phyloP scores from a whole-genome alignment of 2,329 filamentous ascomycete genomes.

The Apiospora marii region DNA sequence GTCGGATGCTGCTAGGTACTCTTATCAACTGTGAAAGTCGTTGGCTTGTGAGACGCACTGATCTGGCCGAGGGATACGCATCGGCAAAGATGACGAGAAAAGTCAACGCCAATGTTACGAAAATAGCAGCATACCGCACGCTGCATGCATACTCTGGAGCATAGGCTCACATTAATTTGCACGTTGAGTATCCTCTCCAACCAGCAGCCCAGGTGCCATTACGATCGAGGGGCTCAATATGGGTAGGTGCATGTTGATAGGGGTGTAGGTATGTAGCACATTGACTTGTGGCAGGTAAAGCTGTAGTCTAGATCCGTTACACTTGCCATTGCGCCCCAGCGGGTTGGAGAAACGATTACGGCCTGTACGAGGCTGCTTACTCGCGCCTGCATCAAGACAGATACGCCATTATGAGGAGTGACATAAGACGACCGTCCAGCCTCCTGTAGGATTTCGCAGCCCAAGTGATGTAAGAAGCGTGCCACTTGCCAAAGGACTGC shows the following conservation, averaged over 20 bases:
- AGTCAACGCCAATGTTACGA: constrained; percentile 1
- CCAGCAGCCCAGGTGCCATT: background rate
- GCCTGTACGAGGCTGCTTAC: constrained; percentile 18
- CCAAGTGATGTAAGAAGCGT: constrained; percentile 2
- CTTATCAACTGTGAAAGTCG: background rate
- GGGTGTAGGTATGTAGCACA: background rate
- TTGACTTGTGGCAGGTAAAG: background rate
- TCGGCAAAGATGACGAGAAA: background rate
- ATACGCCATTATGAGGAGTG: background rate
- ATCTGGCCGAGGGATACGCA: background rate
- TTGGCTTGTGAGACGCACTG: background rate
- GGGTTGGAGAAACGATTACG: background rate
- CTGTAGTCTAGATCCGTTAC: background rate
- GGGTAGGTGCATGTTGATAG: background rate
- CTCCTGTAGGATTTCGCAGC: constrained; percentile 6
- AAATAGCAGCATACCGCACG: background rate
- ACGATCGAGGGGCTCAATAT: background rate
- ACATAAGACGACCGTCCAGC: constrained; percentile 11
- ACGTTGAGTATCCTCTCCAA: background rate
- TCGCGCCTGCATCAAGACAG: background rate
- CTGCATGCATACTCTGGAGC: background rate
- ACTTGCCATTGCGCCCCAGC: background rate
- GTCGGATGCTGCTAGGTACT: background rate
- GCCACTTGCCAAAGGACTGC: background rate
- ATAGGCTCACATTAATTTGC: background rate